Evolutionary conservation across 768 basidiomycete genomes (phyloP), one percentile per base, ranked within the genome.

Genomic region (Mycena filopes): DNA sequence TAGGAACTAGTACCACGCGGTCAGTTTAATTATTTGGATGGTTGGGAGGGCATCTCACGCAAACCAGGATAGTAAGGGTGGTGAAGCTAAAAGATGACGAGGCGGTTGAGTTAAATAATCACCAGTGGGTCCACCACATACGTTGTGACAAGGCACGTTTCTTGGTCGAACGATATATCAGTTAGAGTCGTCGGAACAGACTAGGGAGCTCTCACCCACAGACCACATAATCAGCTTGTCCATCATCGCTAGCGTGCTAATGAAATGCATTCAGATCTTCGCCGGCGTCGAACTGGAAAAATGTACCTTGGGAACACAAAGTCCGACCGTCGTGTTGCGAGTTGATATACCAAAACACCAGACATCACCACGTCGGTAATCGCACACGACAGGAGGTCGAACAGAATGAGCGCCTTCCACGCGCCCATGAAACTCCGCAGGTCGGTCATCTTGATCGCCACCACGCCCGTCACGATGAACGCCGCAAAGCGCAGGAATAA

Each of bases 171-270:
- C 10, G 28, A n/a, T 9, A 15, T 2, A 45, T 33, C 15, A 11
- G 33, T 12, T 26, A 12, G 5, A 25, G 11, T 10, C 10, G 23
- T 16, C 41, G 21, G 29, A 28, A 23, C 36, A 48, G 21, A 25
- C 21, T 16, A 4, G 26, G 12, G 5, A 21, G 36, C n/a, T 13
- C 59, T 43, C 49, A 51, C 59, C 59, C 3, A 60, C 49, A 13
- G 59, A 29, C 59, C 59, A 60, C 59, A 60, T 51, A 21, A 60
- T 60, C 11, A 60, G 59, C 23, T 51, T 60, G 21, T 60, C 59
- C 59, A 60, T 51, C 28, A 60, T 50, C 16, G 28, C 59, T 3
- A 60, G 38, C 1, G 59, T 60, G n/a, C 59, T 60, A 5, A 6
- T 60, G 11, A 6, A 7, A 13, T 48, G 18, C 6, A 6, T 38